Evolutionary conservation across 352 stramenopile genomes (phyloP).

Genomic region (Blastocystis sp.): DNA sequence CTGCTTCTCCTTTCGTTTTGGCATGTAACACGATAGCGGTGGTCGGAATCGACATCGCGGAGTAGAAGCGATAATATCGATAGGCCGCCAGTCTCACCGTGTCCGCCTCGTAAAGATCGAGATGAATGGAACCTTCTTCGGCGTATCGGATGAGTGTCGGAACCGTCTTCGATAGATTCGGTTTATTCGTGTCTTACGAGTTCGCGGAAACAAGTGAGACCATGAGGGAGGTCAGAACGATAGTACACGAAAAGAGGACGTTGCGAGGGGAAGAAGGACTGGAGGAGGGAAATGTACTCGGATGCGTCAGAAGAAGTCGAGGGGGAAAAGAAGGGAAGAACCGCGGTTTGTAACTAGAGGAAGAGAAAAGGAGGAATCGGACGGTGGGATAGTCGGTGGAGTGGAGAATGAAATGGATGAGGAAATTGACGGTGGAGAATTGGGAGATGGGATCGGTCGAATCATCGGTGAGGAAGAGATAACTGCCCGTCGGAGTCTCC

Average conservation of each 20-base stretch:
- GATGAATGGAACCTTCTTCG: constrained; percentile 20
- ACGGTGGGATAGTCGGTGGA: background rate
- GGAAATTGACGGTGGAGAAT: constrained; percentile 16
- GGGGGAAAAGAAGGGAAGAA: background rate
- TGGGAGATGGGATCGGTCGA: background rate
- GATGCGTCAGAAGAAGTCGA: background rate
- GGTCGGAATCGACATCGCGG: background rate
- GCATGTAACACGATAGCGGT: constrained; percentile 6
- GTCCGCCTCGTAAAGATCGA: constrained; percentile 26
- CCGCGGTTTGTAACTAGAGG: background rate
- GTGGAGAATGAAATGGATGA: constrained; percentile 22
- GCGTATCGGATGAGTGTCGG: constrained; percentile 18
- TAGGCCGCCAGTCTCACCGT: background rate
- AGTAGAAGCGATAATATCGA: background rate
- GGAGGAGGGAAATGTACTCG: constrained; percentile 23
- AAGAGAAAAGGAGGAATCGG: background rate
- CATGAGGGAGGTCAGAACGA: background rate
- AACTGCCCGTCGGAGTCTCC: background rate
- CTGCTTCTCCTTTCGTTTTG: background rate
- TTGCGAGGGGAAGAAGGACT: background rate
- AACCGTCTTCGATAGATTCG: too few species aligned
- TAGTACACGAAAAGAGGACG: background rate
- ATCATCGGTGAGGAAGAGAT: constrained; percentile 3
- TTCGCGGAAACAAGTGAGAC: constrained; percentile 25
- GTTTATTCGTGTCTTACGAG: background rate